These are phyloP conservation scores for Diplotaxis tenuifolia DNA, from an alignment of 345 rosid genomes.

Conservation along the genomic window DNA sequence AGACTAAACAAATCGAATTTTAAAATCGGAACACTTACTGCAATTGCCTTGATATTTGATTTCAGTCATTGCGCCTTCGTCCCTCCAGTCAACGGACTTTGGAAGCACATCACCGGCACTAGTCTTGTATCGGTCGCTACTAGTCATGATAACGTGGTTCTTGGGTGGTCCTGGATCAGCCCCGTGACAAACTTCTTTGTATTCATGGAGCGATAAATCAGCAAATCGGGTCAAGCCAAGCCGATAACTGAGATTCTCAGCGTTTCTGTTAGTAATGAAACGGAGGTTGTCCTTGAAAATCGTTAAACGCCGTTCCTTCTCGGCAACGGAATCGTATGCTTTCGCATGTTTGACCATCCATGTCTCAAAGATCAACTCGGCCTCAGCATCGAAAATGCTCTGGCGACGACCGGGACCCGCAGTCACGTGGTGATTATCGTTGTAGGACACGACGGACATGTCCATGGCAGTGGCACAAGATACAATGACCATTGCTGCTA, in stretches of 20 bases:
- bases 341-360: conserved; percentile 58
- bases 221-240: conserved; percentile 65
- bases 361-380: conserved; percentile 43
- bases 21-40: conserved; percentile 41
- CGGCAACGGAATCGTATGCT: conserved; percentile 48
- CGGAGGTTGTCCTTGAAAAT: conserved; percentile 60
- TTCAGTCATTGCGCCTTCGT: conserved; percentile 64
- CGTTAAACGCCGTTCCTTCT: conserved; percentile 51
- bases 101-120: conserved; percentile 48
- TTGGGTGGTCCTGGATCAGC: conserved; percentile 30
- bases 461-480: conserved; percentile 42
- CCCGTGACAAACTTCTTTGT: conserved; percentile 42
- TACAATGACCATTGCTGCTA: conserved; percentile 11
- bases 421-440: conserved; percentile 28
- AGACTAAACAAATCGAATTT: not conserved
- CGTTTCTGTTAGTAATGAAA: conserved; percentile 53
- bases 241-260: conserved; percentile 40
- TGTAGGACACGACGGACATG: conserved; percentile 54
- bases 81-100: conserved; percentile 78
- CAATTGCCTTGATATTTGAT: conserved; percentile 84
- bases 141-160: conserved; percentile 19
- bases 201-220: conserved; percentile 62
- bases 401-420: not conserved
- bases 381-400: conserved; percentile 31
- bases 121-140: conserved; percentile 36